Conservation (phyloP, 2,329 filamentous ascomycete species). For the Plectosphaerella cucumerina region DNA sequence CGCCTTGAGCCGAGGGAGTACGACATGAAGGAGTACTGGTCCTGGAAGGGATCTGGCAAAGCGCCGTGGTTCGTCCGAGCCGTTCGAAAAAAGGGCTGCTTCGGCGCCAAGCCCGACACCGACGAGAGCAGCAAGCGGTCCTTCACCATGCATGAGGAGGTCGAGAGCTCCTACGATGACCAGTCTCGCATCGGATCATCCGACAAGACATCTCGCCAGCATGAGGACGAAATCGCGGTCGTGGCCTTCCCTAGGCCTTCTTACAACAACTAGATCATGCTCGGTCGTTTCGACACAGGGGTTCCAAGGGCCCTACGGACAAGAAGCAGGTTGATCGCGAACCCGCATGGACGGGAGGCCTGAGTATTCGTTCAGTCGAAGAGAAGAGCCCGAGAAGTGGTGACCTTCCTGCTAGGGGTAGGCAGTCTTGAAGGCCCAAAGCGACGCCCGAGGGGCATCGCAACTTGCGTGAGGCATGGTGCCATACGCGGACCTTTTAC, state of each 20-base stretch:
- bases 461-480: neutral
- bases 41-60: slow-evolving; percentile 43
- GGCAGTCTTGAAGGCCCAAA: too few relatives aligned
- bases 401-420: too few relatives aligned
- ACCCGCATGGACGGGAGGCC: too few relatives aligned
- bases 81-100: slow-evolving; percentile 19
- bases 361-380: too few relatives aligned
- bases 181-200: slow-evolving; percentile 10
- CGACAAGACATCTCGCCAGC: slow-evolving; percentile 3
- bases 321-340: too few relatives aligned
- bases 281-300: too few relatives aligned
- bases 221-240: slow-evolving; percentile 10
- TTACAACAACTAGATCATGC: too few relatives aligned
- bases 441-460: too few relatives aligned
- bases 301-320: too few relatives aligned
- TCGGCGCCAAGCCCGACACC: slow-evolving; percentile 13
- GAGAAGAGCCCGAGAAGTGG: too few relatives aligned
- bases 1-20: slow-evolving; percentile 45
- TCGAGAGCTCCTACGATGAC: slow-evolving; percentile 10
- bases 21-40: slow-evolving; percentile 53
- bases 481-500: neutral
- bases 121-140: slow-evolving; percentile 16
- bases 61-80: slow-evolving; percentile 44
- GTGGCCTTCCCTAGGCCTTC: neutral
- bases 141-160: slow-evolving; percentile 11